Percentiles rank a stretch among this genome's conserved stretches.
Evolutionary conservation across 2,329 filamentous ascomycete species (phyloP).

Genomic region (Sporothrix pallida): DNA sequence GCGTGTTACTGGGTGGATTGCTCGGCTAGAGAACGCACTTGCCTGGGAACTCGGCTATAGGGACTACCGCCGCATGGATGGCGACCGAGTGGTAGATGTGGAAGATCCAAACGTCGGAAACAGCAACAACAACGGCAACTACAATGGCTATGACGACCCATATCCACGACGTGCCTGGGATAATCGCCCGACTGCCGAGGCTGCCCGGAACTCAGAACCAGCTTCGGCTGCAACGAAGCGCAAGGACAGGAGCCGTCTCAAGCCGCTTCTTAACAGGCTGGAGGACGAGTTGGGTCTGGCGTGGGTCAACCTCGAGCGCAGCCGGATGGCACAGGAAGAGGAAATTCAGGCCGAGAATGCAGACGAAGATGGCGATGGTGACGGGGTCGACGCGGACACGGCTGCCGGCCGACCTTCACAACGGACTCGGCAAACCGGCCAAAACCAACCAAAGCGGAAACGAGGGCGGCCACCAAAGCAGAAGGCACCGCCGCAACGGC

Average conservation of each 20-base stretch:
- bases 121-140: too few relatives aligned
- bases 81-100: background rate
- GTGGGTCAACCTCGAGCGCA: constrained; percentile 26
- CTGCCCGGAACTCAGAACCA: background rate
- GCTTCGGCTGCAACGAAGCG: background rate
- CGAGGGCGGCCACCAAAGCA: background rate
- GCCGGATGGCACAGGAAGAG: background rate
- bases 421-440: background rate
- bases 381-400: too few relatives aligned
- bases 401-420: background rate
- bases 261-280: constrained; percentile 29
- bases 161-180: background rate
- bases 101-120: background rate
- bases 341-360: background rate
- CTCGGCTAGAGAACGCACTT: constrained; percentile 31
- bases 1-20: constrained; percentile 31
- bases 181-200: too few relatives aligned
- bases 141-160: background rate
- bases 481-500: background rate
- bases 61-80: background rate
- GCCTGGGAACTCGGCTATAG: constrained; percentile 37
- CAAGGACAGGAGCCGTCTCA: constrained; percentile 28
- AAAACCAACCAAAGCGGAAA: background rate
- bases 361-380: background rate
- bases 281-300: constrained; percentile 34